Evolutionary conservation across 1,284 basidiomycete species (phyloP).

Genomic region (Pholiota adiposa): DNA sequence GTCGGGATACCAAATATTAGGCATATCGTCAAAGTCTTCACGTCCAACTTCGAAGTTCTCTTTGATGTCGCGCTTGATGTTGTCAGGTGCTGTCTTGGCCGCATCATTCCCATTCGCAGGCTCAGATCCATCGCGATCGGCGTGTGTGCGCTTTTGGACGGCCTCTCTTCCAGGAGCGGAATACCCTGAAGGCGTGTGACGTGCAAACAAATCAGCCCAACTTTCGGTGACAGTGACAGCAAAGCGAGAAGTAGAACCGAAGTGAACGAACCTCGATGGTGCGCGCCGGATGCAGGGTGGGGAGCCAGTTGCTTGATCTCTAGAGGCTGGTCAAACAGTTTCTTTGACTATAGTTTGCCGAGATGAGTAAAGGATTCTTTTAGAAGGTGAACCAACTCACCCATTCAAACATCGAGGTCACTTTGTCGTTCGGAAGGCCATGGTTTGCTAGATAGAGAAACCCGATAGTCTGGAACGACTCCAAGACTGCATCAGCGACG

Average conservation of each 20-base stretch:
- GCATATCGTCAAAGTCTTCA: constrained; percentile 48
- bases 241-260: neutral
- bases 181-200: constrained; percentile 39
- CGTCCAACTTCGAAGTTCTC: constrained; percentile 61
- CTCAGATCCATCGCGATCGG: constrained; percentile 37
- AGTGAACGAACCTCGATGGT: constrained; percentile 48
- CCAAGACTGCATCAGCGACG: constrained; percentile 56
- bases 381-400: constrained; percentile 30
- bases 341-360: constrained; percentile 41
- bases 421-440: constrained; percentile 50
- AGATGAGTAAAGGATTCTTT: constrained; percentile 1
- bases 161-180: constrained; percentile 52
- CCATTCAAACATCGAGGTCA: constrained; percentile 58
- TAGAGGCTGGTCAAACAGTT: constrained; percentile 54
- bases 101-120: constrained; percentile 34
- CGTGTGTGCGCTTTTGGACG: constrained; percentile 46
- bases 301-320: constrained; percentile 60
- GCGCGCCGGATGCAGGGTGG: constrained; percentile 56
- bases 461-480: constrained; percentile 60
- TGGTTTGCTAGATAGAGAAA: constrained; percentile 65
- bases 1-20: constrained; percentile 65
- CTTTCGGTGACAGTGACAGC: neutral
- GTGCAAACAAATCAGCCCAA: neutral
- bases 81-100: constrained; percentile 27
- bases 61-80: constrained; percentile 49